Base-by-base conservation (phyloP, 352 stramenopile species). In the Phytopythium sindhum region DNA sequence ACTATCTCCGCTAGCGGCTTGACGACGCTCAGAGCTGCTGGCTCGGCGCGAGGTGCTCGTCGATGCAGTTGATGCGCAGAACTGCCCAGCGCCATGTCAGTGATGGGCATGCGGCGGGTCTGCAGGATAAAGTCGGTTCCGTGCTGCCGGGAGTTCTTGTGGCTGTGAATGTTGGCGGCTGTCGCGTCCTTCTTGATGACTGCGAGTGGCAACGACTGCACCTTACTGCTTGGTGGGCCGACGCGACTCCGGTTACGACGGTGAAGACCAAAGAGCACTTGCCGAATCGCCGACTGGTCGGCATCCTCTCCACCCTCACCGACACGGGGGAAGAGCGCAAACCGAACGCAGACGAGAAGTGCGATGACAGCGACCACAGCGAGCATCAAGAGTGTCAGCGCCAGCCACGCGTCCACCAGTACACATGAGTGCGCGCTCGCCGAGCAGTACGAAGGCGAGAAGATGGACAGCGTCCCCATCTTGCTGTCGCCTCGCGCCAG, bases 101-200 rank as follows among this genome's bases (percentile, higher is more conserved):
- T 72, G 58, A 64, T 68, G 0, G 72, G 68, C 67, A 93, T 78
- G 12, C 84, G 79, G 52, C 91, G 82, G 0, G 78, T 90, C 62
- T 89, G 81, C 61, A 84, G 69, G 19, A 91, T 78, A 64, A 93
- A 91, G 24, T 80, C 72, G 51, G 61, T 63, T 23, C 76, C 84
- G 50, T 91, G 77, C 61, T 93, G 86, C 26, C 76, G 69, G 21
- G 75, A 87, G 73, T 90, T 93, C 70, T 93, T 93, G 69, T 91
- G 81, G 37, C 79, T 81, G 48, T 78, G 72, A 58, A 93, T 90
- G 23, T 80, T 70, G 10, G 84, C 82, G 19, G 62, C 37, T 29
- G 73, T 75, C 33, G 84, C 81, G 56, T 93, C 84, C 63, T 81
- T 85, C 61, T 85, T 73, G 64, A 93, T 93, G 63, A 93, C 77